phyloP scores from a whole-genome alignment of 306 rosid genomes.

The Mimosa bimucronata region DNA sequence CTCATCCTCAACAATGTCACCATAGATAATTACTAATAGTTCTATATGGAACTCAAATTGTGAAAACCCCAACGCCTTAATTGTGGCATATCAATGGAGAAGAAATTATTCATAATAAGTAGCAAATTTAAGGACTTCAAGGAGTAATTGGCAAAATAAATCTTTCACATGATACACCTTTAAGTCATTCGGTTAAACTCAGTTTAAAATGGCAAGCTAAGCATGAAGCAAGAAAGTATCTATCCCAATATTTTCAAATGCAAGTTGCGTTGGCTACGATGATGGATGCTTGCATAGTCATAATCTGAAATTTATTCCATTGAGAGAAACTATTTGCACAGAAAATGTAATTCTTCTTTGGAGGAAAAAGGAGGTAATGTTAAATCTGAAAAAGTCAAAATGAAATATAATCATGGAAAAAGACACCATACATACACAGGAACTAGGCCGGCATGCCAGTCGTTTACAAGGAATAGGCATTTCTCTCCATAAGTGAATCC shows the following conservation, averaged over 20 bases:
- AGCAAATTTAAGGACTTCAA: constrained; percentile 16
- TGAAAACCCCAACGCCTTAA: constrained; percentile 22
- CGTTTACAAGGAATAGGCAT: constrained; percentile 75
- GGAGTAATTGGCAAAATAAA: constrained; percentile 13
- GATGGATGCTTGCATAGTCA: not conserved
- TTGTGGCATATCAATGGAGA: constrained; percentile 21
- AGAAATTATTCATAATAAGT: constrained; percentile 25
- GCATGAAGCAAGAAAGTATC: not conserved
- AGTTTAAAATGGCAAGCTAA: not conserved
- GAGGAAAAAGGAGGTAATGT: constrained; percentile 1
- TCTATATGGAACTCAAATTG: constrained; percentile 25
- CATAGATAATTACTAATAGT: constrained; percentile 22
- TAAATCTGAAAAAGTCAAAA: not conserved
- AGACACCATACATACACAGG: constrained; percentile 63
- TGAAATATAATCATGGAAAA: constrained; percentile 5
- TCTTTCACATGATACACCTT: constrained; percentile 16
- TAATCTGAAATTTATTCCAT: not conserved
- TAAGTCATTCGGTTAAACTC: not conserved
- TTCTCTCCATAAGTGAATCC: constrained; percentile 82
- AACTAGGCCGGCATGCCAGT: constrained; percentile 97
- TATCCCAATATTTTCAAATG: constrained; percentile 14
- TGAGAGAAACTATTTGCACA: constrained; percentile 9
- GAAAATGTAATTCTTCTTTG: not conserved
- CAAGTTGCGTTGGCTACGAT: constrained; percentile 6
- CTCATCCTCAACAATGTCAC: constrained; percentile 34